Percentiles rank a stretch among this genome's conserved stretches.
These are phyloP conservation scores for Arthrobotrys sinensis DNA, from an alignment of 2,329 filamentous ascomycete genomes.

Conservation along the genomic window DNA sequence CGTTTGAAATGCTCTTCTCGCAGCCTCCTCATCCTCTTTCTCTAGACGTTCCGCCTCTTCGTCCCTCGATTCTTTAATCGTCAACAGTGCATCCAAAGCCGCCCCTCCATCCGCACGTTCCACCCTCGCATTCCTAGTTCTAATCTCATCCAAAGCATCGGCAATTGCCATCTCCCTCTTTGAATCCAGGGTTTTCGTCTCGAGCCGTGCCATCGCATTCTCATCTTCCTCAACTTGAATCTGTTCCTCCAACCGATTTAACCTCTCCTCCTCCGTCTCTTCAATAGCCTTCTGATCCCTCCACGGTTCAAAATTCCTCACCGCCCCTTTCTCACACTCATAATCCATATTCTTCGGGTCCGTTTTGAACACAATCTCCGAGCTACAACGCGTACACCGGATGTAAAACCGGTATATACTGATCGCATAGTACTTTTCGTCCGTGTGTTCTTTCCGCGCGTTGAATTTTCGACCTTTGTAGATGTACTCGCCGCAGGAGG, in stretches of 20 bases:
- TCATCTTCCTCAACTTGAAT: conserved; percentile 75
- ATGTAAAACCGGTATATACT: conserved; percentile 93
- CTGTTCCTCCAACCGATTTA: conserved; percentile 81
- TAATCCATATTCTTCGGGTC: conserved; percentile 98
- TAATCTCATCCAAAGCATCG: conserved; percentile 94
- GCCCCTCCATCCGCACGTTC: conserved; percentile 81
- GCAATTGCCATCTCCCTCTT: conserved; percentile 97
- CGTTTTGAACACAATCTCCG: conserved; percentile 92
- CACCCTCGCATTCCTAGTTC: conserved; percentile 88
- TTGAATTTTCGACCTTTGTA: conserved; percentile 97
- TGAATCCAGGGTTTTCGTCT: conserved; percentile 92
- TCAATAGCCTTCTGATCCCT: conserved; percentile 76
- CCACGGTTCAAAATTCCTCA: conserved; percentile 96
- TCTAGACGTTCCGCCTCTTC: conserved; percentile 78
- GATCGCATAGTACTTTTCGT: conserved; percentile 90
- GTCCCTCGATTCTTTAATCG: conserved; percentile 72
- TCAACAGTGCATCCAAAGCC: conserved; percentile 73
- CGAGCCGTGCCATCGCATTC: conserved; percentile 94
- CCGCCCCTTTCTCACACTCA: conserved; percentile 82
- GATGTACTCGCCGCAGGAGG: conserved; percentile 81
- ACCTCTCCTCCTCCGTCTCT: conserved; percentile 88
- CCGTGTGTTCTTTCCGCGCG: conserved; percentile 90
- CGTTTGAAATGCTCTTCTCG: conserved; percentile 79
- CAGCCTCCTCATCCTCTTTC: conserved; percentile 85
- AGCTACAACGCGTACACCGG: conserved; percentile 86